A percentile compares a stretch with the other conserved stretches of the same genome.
Evolutionary conservation across 2,329 filamentous ascomycete genomes (phyloP).

Genomic region (Fusarium sacchari): DNA sequence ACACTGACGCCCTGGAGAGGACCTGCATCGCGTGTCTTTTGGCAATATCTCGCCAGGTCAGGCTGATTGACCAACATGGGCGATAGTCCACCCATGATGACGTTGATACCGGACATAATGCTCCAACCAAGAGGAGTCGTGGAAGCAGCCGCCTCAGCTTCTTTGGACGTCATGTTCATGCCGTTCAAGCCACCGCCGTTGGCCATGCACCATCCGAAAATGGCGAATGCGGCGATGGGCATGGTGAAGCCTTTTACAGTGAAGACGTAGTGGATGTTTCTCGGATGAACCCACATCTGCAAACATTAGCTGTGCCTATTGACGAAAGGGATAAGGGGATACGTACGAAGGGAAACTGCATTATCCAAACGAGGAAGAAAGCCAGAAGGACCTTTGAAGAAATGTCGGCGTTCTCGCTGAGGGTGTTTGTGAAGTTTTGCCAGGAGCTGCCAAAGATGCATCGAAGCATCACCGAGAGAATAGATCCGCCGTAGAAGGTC

Average conservation of each 20-base stretch:
- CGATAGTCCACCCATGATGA: not conserved
- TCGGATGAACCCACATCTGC: not conserved
- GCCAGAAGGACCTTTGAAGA: not conserved
- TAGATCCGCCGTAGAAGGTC: not conserved
- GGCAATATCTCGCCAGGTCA: not conserved
- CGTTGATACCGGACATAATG: not conserved
- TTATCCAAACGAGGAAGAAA: not conserved
- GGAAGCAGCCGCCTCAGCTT: not conserved
- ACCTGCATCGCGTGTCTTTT: not conserved
- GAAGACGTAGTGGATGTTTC: not conserved
- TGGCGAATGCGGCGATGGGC: not conserved
- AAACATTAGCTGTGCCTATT: rapidly evolving
- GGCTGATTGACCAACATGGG: not conserved
- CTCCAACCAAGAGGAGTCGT: not conserved
- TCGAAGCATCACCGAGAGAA: not conserved
- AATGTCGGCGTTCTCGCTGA: not conserved
- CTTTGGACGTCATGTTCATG: not conserved
- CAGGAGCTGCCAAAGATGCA: not conserved
- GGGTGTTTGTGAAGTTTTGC: not conserved
- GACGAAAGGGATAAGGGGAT: rapidly evolving
- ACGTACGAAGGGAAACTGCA: not conserved
- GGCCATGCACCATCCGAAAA: not conserved
- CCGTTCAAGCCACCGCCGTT: not conserved
- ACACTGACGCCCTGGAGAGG: not conserved
- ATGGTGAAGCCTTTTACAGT: not conserved